Conservation (phyloP, 192 early-diverging fungal genomes). For the Gigaspora rosea region DNA sequence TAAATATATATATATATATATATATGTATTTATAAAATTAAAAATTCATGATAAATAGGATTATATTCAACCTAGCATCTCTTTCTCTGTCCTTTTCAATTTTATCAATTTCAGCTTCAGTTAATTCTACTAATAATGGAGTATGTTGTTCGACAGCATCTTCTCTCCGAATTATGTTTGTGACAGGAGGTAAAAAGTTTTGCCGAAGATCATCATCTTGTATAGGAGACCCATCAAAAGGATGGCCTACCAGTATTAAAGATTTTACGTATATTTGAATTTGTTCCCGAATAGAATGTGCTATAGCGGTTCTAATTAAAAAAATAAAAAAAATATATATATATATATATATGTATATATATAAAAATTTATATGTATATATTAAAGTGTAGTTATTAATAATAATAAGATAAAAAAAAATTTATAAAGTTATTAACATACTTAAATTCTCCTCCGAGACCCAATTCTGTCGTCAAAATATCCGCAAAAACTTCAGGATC, state of each 20-base stretch:
- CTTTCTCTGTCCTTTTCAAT: conserved; percentile 83
- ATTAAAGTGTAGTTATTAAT: not conserved
- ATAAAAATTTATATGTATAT: not conserved
- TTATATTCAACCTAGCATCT: conserved; percentile 53
- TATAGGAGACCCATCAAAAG: conserved; percentile 71
- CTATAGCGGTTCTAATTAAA: conserved; percentile 74
- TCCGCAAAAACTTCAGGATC: conserved; percentile 87
- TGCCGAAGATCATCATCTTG: conserved; percentile 77
- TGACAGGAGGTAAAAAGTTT: conserved; percentile 68
- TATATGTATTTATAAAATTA: not conserved
- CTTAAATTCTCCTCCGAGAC: conserved; percentile 86
- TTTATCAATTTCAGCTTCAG: conserved; percentile 74
- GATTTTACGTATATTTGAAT: conserved; percentile 83
- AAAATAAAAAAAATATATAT: not conserved
- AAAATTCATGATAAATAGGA: not conserved
- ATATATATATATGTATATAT: not conserved
- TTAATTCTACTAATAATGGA: conserved; percentile 65
- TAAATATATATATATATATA: too few species aligned
- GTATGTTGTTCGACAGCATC: conserved; percentile 56
- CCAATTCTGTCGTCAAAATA: conserved; percentile 73
- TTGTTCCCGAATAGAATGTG: conserved; percentile 94
- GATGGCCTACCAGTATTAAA: conserved; percentile 78
- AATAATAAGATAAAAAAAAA: not conserved
- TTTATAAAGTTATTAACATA: conserved; percentile 38
- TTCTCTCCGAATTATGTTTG: conserved; percentile 51